These are phyloP conservation scores for Chlorociboria aeruginascens DNA, from an alignment of 495 filamentous ascomycete species.

Conservation along the genomic window DNA sequence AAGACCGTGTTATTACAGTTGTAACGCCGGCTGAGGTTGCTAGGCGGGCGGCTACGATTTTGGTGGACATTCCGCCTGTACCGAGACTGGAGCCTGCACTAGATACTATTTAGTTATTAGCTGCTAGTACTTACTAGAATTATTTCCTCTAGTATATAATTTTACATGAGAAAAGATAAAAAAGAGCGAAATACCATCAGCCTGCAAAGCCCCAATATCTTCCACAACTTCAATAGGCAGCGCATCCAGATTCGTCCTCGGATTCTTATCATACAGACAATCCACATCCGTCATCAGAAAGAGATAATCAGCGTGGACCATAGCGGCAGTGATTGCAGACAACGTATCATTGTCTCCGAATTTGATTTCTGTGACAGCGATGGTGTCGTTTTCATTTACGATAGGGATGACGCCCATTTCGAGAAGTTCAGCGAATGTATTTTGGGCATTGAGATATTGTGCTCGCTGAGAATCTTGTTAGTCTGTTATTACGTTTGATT, in stretches of 20 bases:
- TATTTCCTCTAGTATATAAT: background rate
- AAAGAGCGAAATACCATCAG: constrained; percentile 44
- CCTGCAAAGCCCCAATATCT: constrained; percentile 73
- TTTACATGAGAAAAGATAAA: background rate
- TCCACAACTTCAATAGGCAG: constrained; percentile 85
- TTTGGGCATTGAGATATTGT: constrained; percentile 92
- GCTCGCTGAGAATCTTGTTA: constrained; percentile 46
- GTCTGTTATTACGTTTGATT: background rate
- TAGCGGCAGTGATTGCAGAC: constrained; percentile 89
- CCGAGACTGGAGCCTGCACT: constrained; percentile 78
- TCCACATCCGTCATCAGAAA: constrained; percentile 99
- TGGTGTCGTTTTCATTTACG: constrained; percentile 96
- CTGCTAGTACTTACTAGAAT: background rate
- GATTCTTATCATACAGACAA: constrained; percentile 93
- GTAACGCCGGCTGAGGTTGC: constrained; percentile 93
- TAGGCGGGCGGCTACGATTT: constrained; percentile 88
- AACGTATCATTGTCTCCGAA: constrained; percentile 98
- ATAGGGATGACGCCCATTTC: constrained; percentile 96
- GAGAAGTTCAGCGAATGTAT: constrained; percentile 79
- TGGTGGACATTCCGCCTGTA: constrained; percentile 97
- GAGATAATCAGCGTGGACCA: constrained; percentile 93
- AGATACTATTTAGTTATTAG: constrained; percentile 42
- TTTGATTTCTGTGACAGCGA: constrained; percentile 97
- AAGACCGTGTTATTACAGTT: constrained; percentile 85
- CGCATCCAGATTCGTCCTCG: constrained; percentile 71